These are phyloP conservation scores for Aphanomyces invadans DNA, from an alignment of 352 stramenopile genomes.

Conservation along the genomic window DNA sequence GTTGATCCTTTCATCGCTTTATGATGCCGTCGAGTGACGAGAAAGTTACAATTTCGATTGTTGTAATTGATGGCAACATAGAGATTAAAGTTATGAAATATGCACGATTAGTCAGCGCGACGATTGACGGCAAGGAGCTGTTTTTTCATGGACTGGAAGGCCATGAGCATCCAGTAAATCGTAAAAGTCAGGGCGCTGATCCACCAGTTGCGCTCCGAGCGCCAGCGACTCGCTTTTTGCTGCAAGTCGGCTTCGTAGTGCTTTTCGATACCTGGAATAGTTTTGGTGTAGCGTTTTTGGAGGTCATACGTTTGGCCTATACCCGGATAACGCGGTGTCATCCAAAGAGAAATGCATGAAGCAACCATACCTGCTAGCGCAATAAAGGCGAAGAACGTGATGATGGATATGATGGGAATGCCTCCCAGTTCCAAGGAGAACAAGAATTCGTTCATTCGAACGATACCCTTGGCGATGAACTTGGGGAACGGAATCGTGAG, in stretches of 20 bases:
- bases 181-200: constrained; percentile 78
- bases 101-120: background rate
- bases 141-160: constrained; percentile 78
- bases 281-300: constrained; percentile 62
- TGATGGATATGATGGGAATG: constrained; percentile 63
- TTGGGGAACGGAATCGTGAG: constrained; percentile 71
- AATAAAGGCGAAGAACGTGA: constrained; percentile 66
- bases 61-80: no score
- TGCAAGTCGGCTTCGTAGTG: constrained; percentile 69
- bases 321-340: background rate
- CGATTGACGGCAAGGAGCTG: constrained; percentile 35
- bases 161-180: constrained; percentile 81
- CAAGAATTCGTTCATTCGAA: constrained; percentile 63
- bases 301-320: constrained; percentile 65
- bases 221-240: constrained; percentile 73
- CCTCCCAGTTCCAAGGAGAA: constrained; percentile 70
- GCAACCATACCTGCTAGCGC: constrained; percentile 36
- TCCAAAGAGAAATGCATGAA: no score
- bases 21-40: no score
- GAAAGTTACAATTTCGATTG: no score
- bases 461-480: constrained; percentile 50
- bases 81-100: background rate
- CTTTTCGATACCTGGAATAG: constrained; percentile 33
- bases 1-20: no score
- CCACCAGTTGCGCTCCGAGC: constrained; percentile 76